Evolutionary conservation across 352 stramenopile species (phyloP).

Genomic region (Phytophthora quininea): DNA sequence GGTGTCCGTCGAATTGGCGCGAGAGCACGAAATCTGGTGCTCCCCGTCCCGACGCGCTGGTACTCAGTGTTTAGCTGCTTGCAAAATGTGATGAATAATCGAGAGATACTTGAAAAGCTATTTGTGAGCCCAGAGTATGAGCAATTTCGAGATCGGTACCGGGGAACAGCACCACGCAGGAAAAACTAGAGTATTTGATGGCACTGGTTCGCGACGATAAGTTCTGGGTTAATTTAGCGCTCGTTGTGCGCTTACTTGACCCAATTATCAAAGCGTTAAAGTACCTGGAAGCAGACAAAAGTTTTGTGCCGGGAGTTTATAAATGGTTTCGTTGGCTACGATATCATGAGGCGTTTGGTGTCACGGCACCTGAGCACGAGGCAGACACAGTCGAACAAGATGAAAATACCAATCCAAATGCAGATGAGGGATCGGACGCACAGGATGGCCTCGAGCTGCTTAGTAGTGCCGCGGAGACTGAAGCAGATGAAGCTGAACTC

Average conservation of each 20-base stretch:
- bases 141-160: constrained; percentile 4
- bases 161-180: background rate
- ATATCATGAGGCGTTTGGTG: constrained; percentile 1
- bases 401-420: too few relatives aligned
- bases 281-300: background rate
- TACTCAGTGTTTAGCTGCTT: constrained; percentile 6
- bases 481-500: too few relatives aligned
- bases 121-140: constrained; percentile 3
- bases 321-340: background rate
- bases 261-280: constrained; percentile 3
- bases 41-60: constrained; percentile 3
- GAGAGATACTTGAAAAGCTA: background rate
- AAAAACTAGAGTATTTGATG: background rate
- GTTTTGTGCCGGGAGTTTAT: constrained; percentile 2
- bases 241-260: background rate
- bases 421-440: too few relatives aligned
- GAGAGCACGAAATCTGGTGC: background rate
- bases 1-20: background rate
- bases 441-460: too few relatives aligned
- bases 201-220: background rate
- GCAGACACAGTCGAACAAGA: too few relatives aligned
- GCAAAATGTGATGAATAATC: background rate
- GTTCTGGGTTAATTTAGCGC: background rate
- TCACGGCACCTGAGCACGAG: background rate
- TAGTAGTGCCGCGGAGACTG: too few relatives aligned